Evolutionary conservation across 768 basidiomycete genomes (phyloP).

Genomic region (Hemileccinum rubropunctum): DNA sequence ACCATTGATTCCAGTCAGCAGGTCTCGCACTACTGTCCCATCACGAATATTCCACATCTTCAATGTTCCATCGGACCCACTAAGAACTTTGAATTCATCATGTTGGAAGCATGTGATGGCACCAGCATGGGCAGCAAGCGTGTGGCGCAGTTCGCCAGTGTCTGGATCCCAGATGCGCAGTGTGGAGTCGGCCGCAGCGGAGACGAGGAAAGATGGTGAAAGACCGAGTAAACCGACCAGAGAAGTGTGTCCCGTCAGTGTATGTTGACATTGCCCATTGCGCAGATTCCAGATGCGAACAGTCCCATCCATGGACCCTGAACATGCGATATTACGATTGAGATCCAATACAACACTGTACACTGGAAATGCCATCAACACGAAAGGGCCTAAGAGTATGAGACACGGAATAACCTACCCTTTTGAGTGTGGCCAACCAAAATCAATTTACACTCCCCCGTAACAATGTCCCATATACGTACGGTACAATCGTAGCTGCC

Average conservation of each 20-base stretch:
- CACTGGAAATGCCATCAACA: constrained; percentile 46
- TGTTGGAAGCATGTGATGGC: constrained; percentile 99
- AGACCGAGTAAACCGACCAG: constrained; percentile 91
- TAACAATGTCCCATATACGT: constrained; percentile 92
- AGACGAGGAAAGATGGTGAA: constrained; percentile 87
- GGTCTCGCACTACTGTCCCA: constrained; percentile 81
- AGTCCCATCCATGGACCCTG: constrained; percentile 97
- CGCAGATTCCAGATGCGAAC: constrained; percentile 92
- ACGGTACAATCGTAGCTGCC: constrained; percentile 96
- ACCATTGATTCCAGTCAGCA: constrained; percentile 87
- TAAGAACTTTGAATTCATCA: constrained; percentile 95
- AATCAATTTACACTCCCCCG: constrained; percentile 76
- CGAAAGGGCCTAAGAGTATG: neutral
- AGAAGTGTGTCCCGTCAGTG: constrained; percentile 88
- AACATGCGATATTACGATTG: constrained; percentile 84
- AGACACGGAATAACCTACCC: constrained; percentile 45
- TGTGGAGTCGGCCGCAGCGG: constrained; percentile 95
- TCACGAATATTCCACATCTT: constrained; percentile 98
- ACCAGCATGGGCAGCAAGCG: constrained; percentile 87
- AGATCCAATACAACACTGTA: constrained; percentile 94
- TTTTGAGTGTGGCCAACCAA: constrained; percentile 89
- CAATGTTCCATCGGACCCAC: constrained; percentile 91
- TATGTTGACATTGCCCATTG: constrained; percentile 76
- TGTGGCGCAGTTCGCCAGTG: constrained; percentile 74
- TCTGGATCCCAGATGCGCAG: constrained; percentile 93